phyloP scores from a whole-genome alignment of 2,329 filamentous ascomycete species.

The Calonectria multiphialidica region DNA sequence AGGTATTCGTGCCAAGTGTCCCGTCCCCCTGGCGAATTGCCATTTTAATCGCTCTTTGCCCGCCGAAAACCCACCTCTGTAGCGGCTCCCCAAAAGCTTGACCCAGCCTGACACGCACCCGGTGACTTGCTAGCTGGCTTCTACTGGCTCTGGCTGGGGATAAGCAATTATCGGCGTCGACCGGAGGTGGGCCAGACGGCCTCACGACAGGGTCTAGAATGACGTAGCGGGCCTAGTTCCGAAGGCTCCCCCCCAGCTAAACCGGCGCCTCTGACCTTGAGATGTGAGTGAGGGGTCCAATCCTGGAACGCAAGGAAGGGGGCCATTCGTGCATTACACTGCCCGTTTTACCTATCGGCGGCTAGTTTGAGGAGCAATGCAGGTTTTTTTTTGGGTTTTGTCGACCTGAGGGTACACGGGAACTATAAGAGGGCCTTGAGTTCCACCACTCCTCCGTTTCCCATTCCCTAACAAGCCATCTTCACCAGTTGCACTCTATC shows the following conservation, averaged over 20 bases:
- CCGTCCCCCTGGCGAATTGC: not conserved
- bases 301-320: not conserved
- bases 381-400: not conserved
- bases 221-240: slow-evolving; percentile 35
- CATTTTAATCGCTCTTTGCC: not conserved
- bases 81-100: slow-evolving; percentile 17
- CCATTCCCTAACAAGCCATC: not conserved
- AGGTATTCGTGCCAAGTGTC: not conserved
- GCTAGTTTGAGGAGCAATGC: slow-evolving; percentile 5
- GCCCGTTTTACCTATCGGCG: slow-evolving; percentile 23
- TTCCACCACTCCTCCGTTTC: not conserved
- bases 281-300: slow-evolving; percentile 1
- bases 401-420: not conserved
- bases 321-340: not conserved
- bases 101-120: not conserved
- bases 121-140: slow-evolving; percentile 10
- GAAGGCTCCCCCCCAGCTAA: not conserved
- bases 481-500: not conserved
- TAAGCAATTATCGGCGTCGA: slow-evolving; percentile 14
- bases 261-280: not conserved
- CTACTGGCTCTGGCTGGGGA: slow-evolving; percentile 14
- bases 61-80: not conserved
- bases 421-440: slow-evolving; percentile 34
- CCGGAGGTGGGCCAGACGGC: slow-evolving; percentile 3
- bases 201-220: slow-evolving; percentile 34